Percentiles rank a stretch among this genome's conserved stretches.
Conservation (phyloP, 2,329 filamentous ascomycete species). For the Parascedosporium putredinis region DNA sequence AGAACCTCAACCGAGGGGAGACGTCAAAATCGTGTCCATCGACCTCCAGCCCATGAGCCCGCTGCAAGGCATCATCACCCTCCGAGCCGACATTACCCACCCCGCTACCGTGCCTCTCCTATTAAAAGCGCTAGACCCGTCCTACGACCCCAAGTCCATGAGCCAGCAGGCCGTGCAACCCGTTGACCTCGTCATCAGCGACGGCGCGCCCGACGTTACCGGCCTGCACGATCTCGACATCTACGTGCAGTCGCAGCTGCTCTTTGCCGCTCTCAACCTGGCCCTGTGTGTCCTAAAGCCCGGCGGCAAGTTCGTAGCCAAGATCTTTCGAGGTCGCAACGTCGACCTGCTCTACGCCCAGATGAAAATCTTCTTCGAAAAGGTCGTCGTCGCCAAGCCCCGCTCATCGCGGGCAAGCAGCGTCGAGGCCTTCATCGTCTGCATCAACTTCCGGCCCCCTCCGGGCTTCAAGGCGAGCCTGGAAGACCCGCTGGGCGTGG, state of each 20-base stretch:
- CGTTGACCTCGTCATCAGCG: conserved; percentile 88
- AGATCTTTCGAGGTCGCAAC: conserved; percentile 91
- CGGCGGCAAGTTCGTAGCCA: conserved; percentile 93
- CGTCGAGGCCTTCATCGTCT: conserved; percentile 94
- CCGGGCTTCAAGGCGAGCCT: conserved; percentile 64
- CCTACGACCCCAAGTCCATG: conserved; percentile 35
- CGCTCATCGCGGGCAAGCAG: conserved; percentile 91
- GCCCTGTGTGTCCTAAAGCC: conserved; percentile 86
- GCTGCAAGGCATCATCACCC: conserved; percentile 79
- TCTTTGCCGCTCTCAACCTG: conserved; percentile 88
- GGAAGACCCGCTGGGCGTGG: conserved; percentile 62
- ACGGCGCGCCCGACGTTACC: conserved; percentile 93
- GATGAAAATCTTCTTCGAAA: conserved; percentile 77
- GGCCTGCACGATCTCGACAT: conserved; percentile 96
- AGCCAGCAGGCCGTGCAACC: conserved; percentile 53
- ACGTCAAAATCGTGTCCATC: conserved; percentile 91
- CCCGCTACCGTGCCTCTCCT: conserved; percentile 88
- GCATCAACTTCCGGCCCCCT: conserved; percentile 77
- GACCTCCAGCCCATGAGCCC: conserved; percentile 95
- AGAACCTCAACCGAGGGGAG: conserved; percentile 31
- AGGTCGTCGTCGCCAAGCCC: conserved; percentile 86
- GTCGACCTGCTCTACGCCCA: conserved; percentile 95
- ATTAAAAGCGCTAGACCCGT: conserved; percentile 71
- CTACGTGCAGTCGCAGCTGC: conserved; percentile 90
- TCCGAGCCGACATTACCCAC: conserved; percentile 95